Base-by-base conservation (phyloP, 805 yeast species). In the Torulaspora maleeae region DNA sequence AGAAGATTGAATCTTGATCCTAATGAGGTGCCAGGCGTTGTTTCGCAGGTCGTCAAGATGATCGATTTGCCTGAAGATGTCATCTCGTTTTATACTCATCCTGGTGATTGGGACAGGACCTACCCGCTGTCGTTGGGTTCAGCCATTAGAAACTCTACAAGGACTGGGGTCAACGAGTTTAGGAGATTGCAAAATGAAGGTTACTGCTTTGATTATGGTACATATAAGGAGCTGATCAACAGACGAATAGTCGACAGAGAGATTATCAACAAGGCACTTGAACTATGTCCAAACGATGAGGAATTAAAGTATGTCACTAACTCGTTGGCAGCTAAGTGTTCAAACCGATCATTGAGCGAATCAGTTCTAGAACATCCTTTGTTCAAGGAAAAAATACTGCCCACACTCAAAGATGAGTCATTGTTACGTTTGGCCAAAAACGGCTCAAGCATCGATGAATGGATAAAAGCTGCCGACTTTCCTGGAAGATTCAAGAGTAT, bases 51-150 rank as follows among this genome's bases (percentile, higher is more conserved):
- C 1, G 50, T 61, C 9, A 60, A 53, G 37, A 48, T 60, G 47
- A 30, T 54, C 1, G 52, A 53, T 28, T 38, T 61, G 22, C 45
- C 61, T 3, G 59, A 51, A n/a, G 64, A 61, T 16, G 44, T 50
- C 7, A 36, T 49, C 10, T 39, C 53, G 7, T 60, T 50, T 36
- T 61, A 56, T 37, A 49, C 52, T 33, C 59, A 60, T 47, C 63
- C 63, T 10, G 66, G 66, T 39, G 66, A 64, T 38, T 60, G 66
- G 66, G 67, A 64, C 50, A 63, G 57, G 43, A 49, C 60, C 5
- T 64, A 64, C 42, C 66, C 66, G 6, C 33, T 63, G 12, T 47
- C 60, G 11, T 45, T 63, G 12, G 64, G 63, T 17, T 46, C 62
- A 7, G 44, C 52, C 10, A 49, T 64, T 3, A 55, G 59, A 41